Evolutionary conservation across 257 asterid genomes (phyloP), one percentile per base, ranked within the genome.

Genomic region (Ballota nigra): DNA sequence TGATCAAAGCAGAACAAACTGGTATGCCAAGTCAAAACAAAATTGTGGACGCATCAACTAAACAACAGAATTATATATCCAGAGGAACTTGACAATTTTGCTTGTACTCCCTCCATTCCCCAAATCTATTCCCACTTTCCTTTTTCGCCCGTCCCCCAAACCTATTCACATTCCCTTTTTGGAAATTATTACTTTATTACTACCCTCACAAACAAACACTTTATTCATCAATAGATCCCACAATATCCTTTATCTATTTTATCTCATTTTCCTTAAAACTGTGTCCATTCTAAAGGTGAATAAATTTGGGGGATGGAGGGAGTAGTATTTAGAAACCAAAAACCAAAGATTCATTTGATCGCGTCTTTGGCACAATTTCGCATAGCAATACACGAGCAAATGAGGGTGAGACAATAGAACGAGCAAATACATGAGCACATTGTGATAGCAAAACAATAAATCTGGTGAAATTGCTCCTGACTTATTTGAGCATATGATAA

Each of bases 51-150:
- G 20, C 52, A 18, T 60, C 47, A 63, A 47, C 26, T 60, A n/a
- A 41, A 56, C 6, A 66, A 34, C 24, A 61, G 40, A 67, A 59
- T 8, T 68, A 58, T 68, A 33, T 16, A 34, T 69, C 59, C 58
- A 45, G 4, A 49, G 33, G 49, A 38, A 18, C 19, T 59, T 45
- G 40, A 23, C 29, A 19, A n/a, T n/a, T n/a, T n/a, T n/a, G n/a
- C n/a, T n/a, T n/a, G 1, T 8, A n/a, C n/a, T n/a, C n/a, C n/a
- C n/a, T n/a, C n/a, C n/a, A n/a, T n/a, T n/a, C n/a, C n/a, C n/a
- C n/a, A n/a, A n/a, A n/a, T n/a, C n/a, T n/a, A n/a, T n/a, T n/a
- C n/a, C n/a, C n/a, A n/a, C n/a, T n/a, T n/a, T n/a, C n/a, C n/a
- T n/a, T n/a, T n/a, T n/a, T n/a, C n/a, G n/a, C n/a, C n/a, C n/a